Percentiles rank a stretch among this genome's conserved stretches.
Evolutionary conservation across 169 alveolate genomes (phyloP).

Genomic region (Eimeria praecox): DNA sequence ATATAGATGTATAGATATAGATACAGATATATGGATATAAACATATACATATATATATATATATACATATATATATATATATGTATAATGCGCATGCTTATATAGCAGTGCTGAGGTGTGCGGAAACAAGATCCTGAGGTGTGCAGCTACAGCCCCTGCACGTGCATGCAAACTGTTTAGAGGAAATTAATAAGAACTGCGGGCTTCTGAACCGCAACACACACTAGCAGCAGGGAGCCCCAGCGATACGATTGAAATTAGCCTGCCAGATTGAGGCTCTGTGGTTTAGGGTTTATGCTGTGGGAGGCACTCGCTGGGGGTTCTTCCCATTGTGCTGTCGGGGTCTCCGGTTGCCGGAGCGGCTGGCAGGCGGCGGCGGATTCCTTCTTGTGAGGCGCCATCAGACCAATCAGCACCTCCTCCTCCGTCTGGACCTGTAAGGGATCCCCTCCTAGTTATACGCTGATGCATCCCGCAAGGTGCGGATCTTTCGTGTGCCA

Average conservation of each 20-base stretch:
- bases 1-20: no score
- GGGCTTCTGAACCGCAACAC: background rate
- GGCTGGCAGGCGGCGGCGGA: background rate
- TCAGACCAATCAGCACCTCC: background rate
- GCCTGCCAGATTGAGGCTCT: background rate
- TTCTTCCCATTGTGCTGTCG: background rate
- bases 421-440: background rate
- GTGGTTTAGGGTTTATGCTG: background rate
- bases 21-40: background rate
- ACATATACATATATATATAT: background rate
- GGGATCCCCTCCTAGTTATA: background rate
- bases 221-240: background rate
- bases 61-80: background rate
- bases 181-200: background rate
- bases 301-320: background rate
- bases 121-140: background rate
- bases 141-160: background rate
- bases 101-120: background rate
- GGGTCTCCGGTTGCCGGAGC: background rate
- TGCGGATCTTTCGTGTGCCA: background rate
- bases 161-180: no score
- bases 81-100: background rate
- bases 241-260: background rate
- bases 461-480: background rate
- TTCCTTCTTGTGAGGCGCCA: background rate